phyloP scores from a whole-genome alignment of 2,329 filamentous ascomycete species.

The Exophiala mesophila region DNA sequence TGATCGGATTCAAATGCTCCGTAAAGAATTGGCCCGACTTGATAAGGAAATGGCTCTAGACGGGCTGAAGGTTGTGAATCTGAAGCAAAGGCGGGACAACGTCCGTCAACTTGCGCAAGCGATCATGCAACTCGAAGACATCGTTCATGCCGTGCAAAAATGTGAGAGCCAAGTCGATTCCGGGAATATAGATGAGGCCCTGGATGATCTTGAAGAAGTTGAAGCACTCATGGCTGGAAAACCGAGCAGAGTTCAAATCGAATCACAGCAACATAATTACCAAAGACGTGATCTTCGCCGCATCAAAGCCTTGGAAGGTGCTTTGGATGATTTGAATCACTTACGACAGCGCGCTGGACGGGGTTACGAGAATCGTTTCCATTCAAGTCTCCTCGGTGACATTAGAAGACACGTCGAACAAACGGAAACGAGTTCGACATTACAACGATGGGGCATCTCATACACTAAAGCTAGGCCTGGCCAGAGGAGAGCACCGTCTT shows the following conservation, averaged over 20 bases:
- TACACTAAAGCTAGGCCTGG: slow-evolving; percentile 66
- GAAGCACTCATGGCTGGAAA: slow-evolving; percentile 73
- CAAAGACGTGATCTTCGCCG: slow-evolving; percentile 61
- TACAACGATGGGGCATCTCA: slow-evolving; percentile 78
- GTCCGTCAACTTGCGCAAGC: slow-evolving; percentile 75
- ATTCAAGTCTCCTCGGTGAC: slow-evolving; percentile 72
- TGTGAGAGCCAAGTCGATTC: slow-evolving; percentile 79
- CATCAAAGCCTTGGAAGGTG: slow-evolving; percentile 72
- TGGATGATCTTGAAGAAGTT: slow-evolving; percentile 70
- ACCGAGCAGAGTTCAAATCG: slow-evolving; percentile 26
- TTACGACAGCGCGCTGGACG: slow-evolving; percentile 78
- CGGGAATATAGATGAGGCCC: slow-evolving; percentile 75
- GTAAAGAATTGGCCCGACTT: slow-evolving; percentile 72
- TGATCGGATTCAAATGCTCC: slow-evolving; percentile 71
- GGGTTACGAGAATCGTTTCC: slow-evolving; percentile 76
- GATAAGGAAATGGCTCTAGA: slow-evolving; percentile 83
- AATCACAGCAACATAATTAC: slow-evolving; percentile 21
- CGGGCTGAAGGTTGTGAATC: slow-evolving; percentile 78
- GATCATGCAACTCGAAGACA: slow-evolving; percentile 72
- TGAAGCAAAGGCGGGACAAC: slow-evolving; percentile 78
- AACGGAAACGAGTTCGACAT: slow-evolving; percentile 65
- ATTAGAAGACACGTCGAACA: slow-evolving; percentile 72
- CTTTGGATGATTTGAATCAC: slow-evolving; percentile 69
- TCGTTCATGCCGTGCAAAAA: slow-evolving; percentile 67
- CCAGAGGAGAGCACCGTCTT: slow-evolving; percentile 61